A percentile compares a stretch with the other conserved stretches of the same genome.
phyloP scores from a whole-genome alignment of 1,139 yeast genomes.

The Zygosaccharomyces sapae region DNA sequence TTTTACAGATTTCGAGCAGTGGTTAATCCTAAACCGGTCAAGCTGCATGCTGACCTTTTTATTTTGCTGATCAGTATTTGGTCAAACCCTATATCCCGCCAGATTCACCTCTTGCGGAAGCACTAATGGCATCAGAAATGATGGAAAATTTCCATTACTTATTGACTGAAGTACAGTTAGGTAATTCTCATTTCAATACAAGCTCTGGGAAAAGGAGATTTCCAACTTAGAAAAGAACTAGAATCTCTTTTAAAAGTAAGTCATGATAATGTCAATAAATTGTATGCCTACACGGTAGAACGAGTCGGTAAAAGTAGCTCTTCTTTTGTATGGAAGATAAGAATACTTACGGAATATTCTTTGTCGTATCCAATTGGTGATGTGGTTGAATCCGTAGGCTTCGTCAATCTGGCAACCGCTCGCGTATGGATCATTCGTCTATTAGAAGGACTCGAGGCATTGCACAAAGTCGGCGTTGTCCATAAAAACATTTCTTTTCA shows the following conservation, averaged over 20 bases:
- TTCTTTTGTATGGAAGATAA: constrained; percentile 53
- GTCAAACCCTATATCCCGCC: constrained; percentile 68
- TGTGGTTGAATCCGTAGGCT: constrained; percentile 63
- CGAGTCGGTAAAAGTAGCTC: constrained; percentile 39
- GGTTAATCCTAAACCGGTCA: constrained; percentile 55
- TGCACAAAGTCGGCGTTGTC: constrained; percentile 75
- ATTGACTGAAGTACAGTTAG: constrained; percentile 65
- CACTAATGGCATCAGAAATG: constrained; percentile 33
- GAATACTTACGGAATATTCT: constrained; percentile 63
- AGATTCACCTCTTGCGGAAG: constrained; percentile 35
- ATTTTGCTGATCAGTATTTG: constrained; percentile 55
- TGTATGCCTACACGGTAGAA: constrained; percentile 71
- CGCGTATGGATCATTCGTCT: constrained; percentile 86
- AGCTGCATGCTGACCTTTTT: constrained; percentile 48
- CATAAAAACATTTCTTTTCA: constrained; percentile 67
- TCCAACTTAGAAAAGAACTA: constrained; percentile 70
- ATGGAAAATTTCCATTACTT: constrained; percentile 49
- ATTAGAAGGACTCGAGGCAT: constrained; percentile 74
- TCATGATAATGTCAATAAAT: constrained; percentile 60
- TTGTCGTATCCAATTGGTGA: constrained; percentile 60
- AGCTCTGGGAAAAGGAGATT: constrained; percentile 69
- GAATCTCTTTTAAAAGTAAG: constrained; percentile 53
- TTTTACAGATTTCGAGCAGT: constrained; percentile 66
- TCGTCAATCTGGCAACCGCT: constrained; percentile 67
- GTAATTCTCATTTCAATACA: constrained; percentile 63